Evolutionary conservation across 257 asterid species (phyloP).

Genomic region (Solanum bukasovii): DNA sequence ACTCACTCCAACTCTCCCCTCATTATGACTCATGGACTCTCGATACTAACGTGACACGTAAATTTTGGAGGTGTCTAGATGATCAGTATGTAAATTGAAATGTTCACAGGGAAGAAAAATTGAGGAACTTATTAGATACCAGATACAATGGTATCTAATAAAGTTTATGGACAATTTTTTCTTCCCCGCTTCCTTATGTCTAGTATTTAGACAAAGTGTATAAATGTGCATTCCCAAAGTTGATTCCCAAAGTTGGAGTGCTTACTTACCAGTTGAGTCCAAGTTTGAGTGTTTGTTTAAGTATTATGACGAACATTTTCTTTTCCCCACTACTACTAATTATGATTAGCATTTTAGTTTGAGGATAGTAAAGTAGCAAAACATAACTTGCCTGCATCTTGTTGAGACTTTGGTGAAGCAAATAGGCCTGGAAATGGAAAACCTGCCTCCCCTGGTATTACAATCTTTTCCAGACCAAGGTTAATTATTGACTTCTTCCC

Average conservation of each 20-base stretch:
- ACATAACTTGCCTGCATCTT: slow-evolving; percentile 53
- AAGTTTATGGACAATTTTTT: not conserved
- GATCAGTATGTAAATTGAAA: not conserved
- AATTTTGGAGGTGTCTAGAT: not conserved
- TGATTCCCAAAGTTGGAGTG: not conserved
- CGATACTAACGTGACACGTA: not conserved
- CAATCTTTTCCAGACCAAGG: slow-evolving; percentile 77
- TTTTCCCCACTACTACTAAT: not conserved
- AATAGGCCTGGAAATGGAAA: slow-evolving; percentile 82
- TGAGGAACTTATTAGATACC: not conserved
- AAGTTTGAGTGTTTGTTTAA: not conserved
- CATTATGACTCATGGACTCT: no score
- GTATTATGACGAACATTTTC: not conserved
- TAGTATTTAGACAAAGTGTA: not conserved
- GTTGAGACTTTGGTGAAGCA: slow-evolving; percentile 34
- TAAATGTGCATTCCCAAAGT: not conserved
- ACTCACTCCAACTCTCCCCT: no score
- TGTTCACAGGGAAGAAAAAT: not conserved
- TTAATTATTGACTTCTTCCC: slow-evolving; percentile 89
- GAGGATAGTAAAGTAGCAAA: not conserved
- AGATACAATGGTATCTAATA: not conserved
- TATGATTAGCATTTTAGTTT: not conserved
- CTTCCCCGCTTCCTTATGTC: not conserved
- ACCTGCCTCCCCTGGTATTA: slow-evolving; percentile 85
- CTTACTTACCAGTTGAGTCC: not conserved